Percentiles rank a stretch among this genome's conserved stretches.
Conservation (phyloP, 305 asterid species). For the Fraxinus paxiana region DNA sequence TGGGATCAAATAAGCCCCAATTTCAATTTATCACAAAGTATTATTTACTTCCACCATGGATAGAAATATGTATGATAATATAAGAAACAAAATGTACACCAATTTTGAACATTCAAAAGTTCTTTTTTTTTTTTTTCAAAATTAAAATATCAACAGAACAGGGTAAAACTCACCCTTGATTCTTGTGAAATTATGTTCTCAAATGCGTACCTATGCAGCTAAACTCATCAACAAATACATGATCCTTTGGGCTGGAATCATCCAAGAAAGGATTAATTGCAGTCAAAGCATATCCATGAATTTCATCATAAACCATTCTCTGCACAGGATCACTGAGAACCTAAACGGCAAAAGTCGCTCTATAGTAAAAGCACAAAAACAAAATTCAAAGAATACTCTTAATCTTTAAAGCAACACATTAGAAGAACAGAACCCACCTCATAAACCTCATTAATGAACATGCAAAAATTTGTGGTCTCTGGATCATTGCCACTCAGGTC, state of each 20-base stretch:
- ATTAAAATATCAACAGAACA: neutral
- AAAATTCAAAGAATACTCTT: neutral
- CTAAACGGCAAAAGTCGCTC: conserved; percentile 40
- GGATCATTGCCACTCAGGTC: conserved; percentile 53
- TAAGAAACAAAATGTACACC: neutral
- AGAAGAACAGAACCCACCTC: conserved; percentile 44
- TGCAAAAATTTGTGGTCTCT: conserved; percentile 46
- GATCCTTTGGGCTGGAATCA: conserved; percentile 68
- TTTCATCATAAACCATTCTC: conserved; percentile 85
- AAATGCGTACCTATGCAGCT: conserved; percentile 81
- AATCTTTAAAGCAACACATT: conserved; percentile 2
- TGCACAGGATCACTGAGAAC: conserved; percentile 96
- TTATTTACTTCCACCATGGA: neutral
- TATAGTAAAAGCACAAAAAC: conserved; percentile 12
- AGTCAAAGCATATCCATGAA: conserved; percentile 82
- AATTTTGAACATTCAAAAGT: neutral
- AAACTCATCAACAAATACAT: conserved; percentile 92
- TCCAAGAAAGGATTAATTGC: conserved; percentile 84
- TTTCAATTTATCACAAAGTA: neutral
- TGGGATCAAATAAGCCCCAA: neutral
- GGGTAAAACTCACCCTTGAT: neutral
- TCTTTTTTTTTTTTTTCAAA: neutral
- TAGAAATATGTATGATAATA: neutral
- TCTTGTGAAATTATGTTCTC: neutral
- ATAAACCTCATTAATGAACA: conserved; percentile 53